Evolutionary conservation across 2,329 filamentous ascomycete species (phyloP).

Genomic region (Pyricularia pennisetigena): DNA sequence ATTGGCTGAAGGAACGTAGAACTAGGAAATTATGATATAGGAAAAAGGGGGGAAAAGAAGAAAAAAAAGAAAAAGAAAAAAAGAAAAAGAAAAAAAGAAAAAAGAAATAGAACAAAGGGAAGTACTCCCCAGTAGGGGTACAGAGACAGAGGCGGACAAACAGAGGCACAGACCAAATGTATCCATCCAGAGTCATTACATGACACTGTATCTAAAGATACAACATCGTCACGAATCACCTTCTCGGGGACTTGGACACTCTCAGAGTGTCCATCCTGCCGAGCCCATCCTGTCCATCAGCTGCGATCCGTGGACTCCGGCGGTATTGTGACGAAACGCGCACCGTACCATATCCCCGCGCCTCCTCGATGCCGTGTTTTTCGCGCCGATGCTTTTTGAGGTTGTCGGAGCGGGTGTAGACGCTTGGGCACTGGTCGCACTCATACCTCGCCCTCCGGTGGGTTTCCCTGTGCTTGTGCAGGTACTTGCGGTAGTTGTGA

Average conservation of each 20-base stretch:
- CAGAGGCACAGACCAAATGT: not conserved
- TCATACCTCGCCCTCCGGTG: slow-evolving; percentile 17
- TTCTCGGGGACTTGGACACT: not conserved
- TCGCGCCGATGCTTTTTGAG: slow-evolving; percentile 18
- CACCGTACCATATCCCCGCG: not conserved
- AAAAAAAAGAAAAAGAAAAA: not conserved
- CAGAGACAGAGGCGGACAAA: no score
- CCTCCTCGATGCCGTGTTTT: not conserved
- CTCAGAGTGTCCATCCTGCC: not conserved
- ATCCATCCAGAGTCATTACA: not conserved
- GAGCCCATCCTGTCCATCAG: not conserved
- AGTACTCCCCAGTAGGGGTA: no score
- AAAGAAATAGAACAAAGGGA: not conserved
- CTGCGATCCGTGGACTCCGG: not conserved
- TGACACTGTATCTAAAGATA: not conserved
- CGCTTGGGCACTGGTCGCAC: slow-evolving; percentile 17
- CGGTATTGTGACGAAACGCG: not conserved
- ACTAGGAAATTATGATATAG: not conserved
- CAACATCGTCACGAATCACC: not conserved
- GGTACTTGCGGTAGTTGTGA: slow-evolving; percentile 18
- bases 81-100: not conserved
- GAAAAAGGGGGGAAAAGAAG: not conserved
- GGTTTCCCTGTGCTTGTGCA: slow-evolving; percentile 21
- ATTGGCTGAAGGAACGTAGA: not conserved
- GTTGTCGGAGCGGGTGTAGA: slow-evolving; percentile 20